Base-by-base conservation (phyloP, 1,139 yeast species). In the Torulaspora globosa region DNA sequence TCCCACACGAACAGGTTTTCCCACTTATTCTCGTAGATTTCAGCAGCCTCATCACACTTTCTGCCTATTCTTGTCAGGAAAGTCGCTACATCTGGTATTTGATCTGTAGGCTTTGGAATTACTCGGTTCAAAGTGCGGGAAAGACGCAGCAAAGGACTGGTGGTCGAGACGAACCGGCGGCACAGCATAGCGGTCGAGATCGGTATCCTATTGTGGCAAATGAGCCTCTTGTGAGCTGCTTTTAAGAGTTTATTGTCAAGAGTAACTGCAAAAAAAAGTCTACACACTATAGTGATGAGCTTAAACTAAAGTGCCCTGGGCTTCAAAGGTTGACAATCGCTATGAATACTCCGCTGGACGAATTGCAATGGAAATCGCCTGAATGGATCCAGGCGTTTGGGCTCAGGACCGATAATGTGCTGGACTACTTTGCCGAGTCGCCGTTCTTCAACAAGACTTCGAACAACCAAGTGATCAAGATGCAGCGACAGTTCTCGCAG, bases 391-490 rank as follows among this genome's bases (percentile, higher is more conserved):
- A 88, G 63, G 79, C 82, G 49, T 79, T 83, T 62, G 96, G 96
- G 0, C 76, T 92, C 21, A 76, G 89, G 43, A 84, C 95, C 0
- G 95, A 84, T 45, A 92, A 90, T 61, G 96, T 92, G 1, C 74
- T 92, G 15, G 98, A 92, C 53, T 92, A 92, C 67, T 89, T 94
- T 63, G 74, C 96, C 3, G 86, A 87, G 55, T 86, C 96, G 3
- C 98, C 99, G 2, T 94, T 92, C 67, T 92, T 85, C 64, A 97
- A 92, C 64, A 78, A 97, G 55, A 81, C 95, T 1, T 85, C 97
- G 41, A 92, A 89, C 66, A 92, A 92, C 67, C 97, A 90, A 66
- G 94, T 88, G 29, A 76, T 94, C 34, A 86, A 86, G 68, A 92
- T 92, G 98, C 99, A 92, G 67, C 78, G 84, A 50, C 97, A 90